Base-by-base conservation (phyloP, 495 filamentous ascomycete genomes). In the Hamigera avellanea region DNA sequence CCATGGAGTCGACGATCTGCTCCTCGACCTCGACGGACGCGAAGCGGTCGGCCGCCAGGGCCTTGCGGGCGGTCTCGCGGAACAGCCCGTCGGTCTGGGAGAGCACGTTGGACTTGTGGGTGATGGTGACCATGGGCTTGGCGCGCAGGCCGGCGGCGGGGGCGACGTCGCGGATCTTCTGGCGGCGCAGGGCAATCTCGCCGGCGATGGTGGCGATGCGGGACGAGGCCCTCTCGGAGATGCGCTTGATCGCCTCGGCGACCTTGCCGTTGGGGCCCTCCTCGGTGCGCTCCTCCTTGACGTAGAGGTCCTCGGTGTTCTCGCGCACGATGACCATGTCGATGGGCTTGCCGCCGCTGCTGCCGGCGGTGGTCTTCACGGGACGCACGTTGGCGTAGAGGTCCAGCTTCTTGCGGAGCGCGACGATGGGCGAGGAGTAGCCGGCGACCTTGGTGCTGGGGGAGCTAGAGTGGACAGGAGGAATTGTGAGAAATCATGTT, bases 1-100 rank as follows among this genome's bases (percentile, higher is more conserved):
- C 86, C 91, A 98, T 98, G 26, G 77, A 83, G 59, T 98, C 91
- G 39, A 98, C 89, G 46, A 98, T 98, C 70, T 98, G 91, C 70
- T 98, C 91, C 56, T 98, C 93, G 33, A 93, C 74, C 17, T 64
- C 62, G 19, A 96, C 66, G 21, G 52, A 59, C 2, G 49, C 50
- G 62, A 80, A 91, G 40, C 65, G 70, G 15, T 73, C 47, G 21
- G 64, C 67, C 16, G 76, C 69, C 13, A 95, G 83, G 8, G 83
- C 81, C 8, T 61, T 53, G 42, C 78, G 73, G 10, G 85, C 77
- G 7, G 82, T 83, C 52, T 79, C 71, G 36, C 91, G 78, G 79
- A 98, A 98, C 26, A 98, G 75, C 10, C 91, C 91, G 62, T 98
- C 91, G 19, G 93, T 96, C 60, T 95, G 88, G 12, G 81, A 86